Conservation (phyloP, 2,329 filamentous ascomycete genomes). For the Apiospora marii region DNA sequence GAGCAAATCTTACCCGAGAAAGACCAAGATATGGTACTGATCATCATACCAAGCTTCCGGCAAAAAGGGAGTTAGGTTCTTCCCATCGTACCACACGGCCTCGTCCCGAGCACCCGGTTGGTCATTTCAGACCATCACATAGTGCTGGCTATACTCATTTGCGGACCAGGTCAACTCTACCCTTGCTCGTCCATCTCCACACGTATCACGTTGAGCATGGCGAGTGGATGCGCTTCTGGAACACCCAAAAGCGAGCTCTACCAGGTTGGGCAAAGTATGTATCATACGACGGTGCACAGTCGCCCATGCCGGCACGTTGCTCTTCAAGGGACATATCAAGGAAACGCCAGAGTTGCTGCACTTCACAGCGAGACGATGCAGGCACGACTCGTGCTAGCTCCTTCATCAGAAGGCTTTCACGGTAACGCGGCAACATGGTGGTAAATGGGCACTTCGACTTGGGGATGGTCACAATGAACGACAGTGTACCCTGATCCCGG, state of each 20-base stretch:
- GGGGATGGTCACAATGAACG: not conserved
- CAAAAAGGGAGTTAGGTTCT: not conserved
- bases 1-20: not conserved
- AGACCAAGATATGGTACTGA: not conserved
- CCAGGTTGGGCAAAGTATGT: not conserved
- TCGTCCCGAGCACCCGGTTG: not conserved
- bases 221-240: not conserved
- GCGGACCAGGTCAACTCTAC: not conserved
- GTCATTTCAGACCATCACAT: not conserved
- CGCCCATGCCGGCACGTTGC: not conserved
- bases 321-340: not conserved
- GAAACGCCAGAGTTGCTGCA: not conserved
- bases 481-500: not conserved
- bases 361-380: not conserved
- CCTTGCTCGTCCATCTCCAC: not conserved
- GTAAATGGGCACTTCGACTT: not conserved
- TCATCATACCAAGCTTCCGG: conserved; percentile 12
- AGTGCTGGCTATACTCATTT: not conserved
- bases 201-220: not conserved
- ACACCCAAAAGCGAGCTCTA: not conserved
- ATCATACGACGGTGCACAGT: not conserved
- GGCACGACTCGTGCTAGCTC: not conserved
- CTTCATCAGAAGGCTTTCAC: conserved; percentile 2
- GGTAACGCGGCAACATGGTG: conserved; percentile 3
- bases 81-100: not conserved